Evolutionary conservation across 1,139 yeast genomes (phyloP), one percentile per base, ranked within the genome.

Genomic region (Protomyces inouyei): DNA sequence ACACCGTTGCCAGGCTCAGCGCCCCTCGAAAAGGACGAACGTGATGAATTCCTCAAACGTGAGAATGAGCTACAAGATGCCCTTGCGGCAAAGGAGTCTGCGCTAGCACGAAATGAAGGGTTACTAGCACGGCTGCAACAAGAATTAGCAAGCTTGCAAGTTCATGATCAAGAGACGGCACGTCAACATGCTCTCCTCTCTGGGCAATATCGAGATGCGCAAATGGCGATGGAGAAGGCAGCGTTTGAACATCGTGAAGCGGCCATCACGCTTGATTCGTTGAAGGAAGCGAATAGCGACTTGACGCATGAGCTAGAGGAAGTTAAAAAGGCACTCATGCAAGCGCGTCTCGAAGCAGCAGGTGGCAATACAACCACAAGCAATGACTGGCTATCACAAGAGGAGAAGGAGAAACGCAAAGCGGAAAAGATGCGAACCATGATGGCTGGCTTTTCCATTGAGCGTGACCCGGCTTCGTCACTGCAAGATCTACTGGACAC

Each of bases 11-110:
- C 55, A 18, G 61, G 54, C 12, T 23, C 51, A n/a, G n/a, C 45
- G 10, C 38, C 46, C 3, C 37, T 53, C n/a, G 68, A 63, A 23
- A 65, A 68, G 35, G 71, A 69, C 45, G 68, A 67, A 40, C 51
- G 59, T 14, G 76, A 73, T 36, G 77, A 73, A 57, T 72, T 69
- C 43, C 57, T 74, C 52, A 67, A 69, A 14, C 71, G 76, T 1
- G 78, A 75, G 64, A 76, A 74, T 60, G 75, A 75, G 54, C 64
- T 75, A 16, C 77, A 75, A 63, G 78, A 75, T 65, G 74, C 70
- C 57, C 64, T 76, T 23, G 67, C 73, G 0, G 77, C 75, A 54
- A 71, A 71, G 52, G 78, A 75, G 43, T 55, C 70, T 0, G 60
- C 70, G 5, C 71, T 76, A 16, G 68, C 68, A 21, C 70, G 70